Conservation (phyloP, 257 asterid species). For the Avicennia marina region DNA sequence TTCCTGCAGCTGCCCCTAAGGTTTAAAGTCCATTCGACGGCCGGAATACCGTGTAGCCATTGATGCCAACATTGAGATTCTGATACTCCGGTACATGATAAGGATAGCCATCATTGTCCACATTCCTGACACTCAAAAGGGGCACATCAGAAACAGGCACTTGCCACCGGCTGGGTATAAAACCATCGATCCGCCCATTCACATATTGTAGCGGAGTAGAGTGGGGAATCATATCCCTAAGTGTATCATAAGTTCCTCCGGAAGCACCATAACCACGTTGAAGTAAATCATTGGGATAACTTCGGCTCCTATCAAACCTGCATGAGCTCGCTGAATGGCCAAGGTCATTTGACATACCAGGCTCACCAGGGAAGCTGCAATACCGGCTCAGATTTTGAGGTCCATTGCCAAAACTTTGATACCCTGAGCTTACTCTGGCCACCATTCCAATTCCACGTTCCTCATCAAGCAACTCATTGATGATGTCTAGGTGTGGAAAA, state of each 20-base stretch:
- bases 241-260: constrained; percentile 40
- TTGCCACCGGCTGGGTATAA: constrained; percentile 62
- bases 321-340: constrained; percentile 42
- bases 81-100: constrained; percentile 55
- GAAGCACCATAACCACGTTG: constrained; percentile 38
- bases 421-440: constrained; percentile 27
- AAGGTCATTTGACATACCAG: constrained; percentile 31
- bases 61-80: constrained; percentile 42
- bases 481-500: constrained; percentile 64
- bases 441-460: constrained; percentile 52
- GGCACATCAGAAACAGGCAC: constrained; percentile 53
- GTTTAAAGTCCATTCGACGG: constrained; percentile 72
- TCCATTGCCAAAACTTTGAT: constrained; percentile 41
- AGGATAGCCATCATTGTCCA: constrained; percentile 44
- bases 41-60: constrained; percentile 56
- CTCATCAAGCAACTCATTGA: constrained; percentile 81
- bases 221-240: constrained; percentile 47
- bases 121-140: constrained; percentile 30
- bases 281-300: constrained; percentile 44
- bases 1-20: too few relatives aligned
- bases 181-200: constrained; percentile 56
- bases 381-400: constrained; percentile 51
- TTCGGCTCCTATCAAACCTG: constrained; percentile 50
- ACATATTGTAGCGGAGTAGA: constrained; percentile 32
- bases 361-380: constrained; percentile 56